Base-by-base conservation (phyloP, 345 rosid genomes). In the Brassica nigra region DNA sequence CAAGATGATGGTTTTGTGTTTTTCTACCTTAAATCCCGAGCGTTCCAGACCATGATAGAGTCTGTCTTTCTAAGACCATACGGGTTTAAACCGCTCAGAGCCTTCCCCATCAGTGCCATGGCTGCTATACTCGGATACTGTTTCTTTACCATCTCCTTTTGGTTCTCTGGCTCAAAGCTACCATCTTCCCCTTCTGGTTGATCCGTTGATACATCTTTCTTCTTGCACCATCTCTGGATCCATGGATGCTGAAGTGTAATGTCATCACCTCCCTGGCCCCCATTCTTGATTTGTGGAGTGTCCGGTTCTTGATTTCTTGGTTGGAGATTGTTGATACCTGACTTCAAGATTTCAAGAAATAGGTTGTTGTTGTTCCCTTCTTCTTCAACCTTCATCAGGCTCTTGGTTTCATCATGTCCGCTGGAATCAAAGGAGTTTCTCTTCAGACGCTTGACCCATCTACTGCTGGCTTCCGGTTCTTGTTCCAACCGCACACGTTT, bases 81-180 rank as follows among this genome's bases (percentile, higher is more conserved):
- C 0, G 93, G 88, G 58, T 65, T 85, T 68, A 90, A 86, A 47
- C 91, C 84, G n/a, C 34, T 91, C 83, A 90, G 79, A 70, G 91
- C 90, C 85, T 90, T 96, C 42, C 97, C 98, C 95, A 92, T 87
- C 87, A 96, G 44, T 59, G 98, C 98, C 98, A 96, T 93, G 36
- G 99, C 99, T 71, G 89, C 97, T 69, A 90, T 81, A 85, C 99
- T 93, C 5, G 99, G 97, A 78, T 81, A 88, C 31, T 89, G 95
- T 84, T 84, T 86, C 86, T 86, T 87, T 6, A 3, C 83, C 6
- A 79, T 20, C 36, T 85, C 85, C 73, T 85, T 90, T 65, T 86
- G 79, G 49, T 69, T 77, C 27, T 42, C 85, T 58, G 86, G 86
- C 81, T 88, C 86, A 57, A 82, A 83, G 62, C 74, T 69, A 44